Evolutionary conservation across 306 rosid species (phyloP).

Genomic region (Luffa acutangula): DNA sequence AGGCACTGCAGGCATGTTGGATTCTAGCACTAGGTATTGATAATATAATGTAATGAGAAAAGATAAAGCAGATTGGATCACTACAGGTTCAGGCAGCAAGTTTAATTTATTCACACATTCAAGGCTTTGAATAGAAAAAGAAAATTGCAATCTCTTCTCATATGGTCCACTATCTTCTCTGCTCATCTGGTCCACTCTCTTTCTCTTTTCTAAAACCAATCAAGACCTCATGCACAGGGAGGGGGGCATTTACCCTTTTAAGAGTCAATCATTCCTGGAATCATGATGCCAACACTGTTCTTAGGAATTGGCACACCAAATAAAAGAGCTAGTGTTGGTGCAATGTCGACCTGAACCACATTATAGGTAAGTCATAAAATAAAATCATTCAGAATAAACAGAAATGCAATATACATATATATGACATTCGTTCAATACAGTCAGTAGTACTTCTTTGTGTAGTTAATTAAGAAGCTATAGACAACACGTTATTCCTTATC

Average conservation of each 20-base stretch:
- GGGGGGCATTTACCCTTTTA: conserved; percentile 37
- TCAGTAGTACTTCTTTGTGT: not conserved
- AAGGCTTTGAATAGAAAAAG: not conserved
- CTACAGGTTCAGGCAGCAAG: not conserved
- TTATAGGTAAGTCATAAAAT: not conserved
- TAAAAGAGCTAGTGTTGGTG: conserved; percentile 74
- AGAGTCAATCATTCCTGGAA: conserved; percentile 39
- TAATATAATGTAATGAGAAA: conserved; percentile 5
- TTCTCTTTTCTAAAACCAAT: not conserved
- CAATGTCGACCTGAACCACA: conserved; percentile 68
- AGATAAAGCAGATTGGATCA: not conserved
- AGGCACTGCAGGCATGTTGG: not conserved
- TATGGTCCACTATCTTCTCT: not conserved
- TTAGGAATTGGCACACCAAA: conserved; percentile 86
- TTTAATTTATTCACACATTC: not conserved
- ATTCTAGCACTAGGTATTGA: not conserved
- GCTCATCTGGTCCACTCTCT: not conserved
- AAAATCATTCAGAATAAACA: not conserved
- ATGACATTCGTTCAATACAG: not conserved
- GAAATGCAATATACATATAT: not conserved
- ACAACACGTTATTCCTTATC: not conserved
- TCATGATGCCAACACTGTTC: conserved; percentile 71
- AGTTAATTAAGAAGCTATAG: not conserved
- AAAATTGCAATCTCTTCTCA: not conserved
- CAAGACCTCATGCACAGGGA: conserved; percentile 1